Evolutionary conservation across 495 filamentous ascomycete species (phyloP).

Genomic region (Penicillium paradoxum): DNA sequence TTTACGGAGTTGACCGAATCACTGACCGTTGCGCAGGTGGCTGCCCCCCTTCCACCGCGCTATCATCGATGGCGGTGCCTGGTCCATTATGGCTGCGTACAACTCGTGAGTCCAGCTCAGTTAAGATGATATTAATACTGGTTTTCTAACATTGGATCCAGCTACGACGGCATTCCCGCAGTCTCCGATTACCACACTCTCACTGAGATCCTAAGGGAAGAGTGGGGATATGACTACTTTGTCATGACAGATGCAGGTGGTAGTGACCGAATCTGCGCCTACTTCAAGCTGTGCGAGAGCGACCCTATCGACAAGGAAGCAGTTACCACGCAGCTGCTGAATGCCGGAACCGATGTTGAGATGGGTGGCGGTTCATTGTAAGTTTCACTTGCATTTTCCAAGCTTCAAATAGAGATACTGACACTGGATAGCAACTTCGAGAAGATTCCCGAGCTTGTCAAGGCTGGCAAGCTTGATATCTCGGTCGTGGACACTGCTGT

Average conservation of each 20-base stretch:
- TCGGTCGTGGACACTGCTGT: conserved; percentile 60
- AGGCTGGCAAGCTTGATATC: conserved; percentile 51
- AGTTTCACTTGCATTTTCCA: background rate
- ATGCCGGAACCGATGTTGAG: conserved; percentile 67
- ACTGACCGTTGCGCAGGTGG: conserved; percentile 34
- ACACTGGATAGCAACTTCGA: conserved; percentile 48
- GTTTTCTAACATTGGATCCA: conserved; percentile 7
- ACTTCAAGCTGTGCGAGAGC: conserved; percentile 56
- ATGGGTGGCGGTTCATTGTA: conserved; percentile 68
- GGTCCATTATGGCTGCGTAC: conserved; percentile 64
- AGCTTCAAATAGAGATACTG: background rate
- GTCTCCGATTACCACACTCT: conserved; percentile 57
- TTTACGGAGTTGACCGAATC: background rate
- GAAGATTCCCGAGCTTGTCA: conserved; percentile 57
- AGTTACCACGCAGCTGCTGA: conserved; percentile 51
- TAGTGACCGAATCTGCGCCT: conserved; percentile 58
- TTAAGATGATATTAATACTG: background rate
- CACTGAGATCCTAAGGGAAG: conserved; percentile 59
- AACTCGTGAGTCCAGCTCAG: conserved; percentile 40
- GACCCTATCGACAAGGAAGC: conserved; percentile 56
- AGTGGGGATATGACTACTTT: conserved; percentile 67
- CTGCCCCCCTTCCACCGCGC: conserved; percentile 60
- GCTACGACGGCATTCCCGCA: conserved; percentile 59
- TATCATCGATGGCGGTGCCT: conserved; percentile 63
- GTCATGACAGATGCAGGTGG: conserved; percentile 58